Conservation (phyloP, 345 rosid species). For the Limnanthes douglasii region DNA sequence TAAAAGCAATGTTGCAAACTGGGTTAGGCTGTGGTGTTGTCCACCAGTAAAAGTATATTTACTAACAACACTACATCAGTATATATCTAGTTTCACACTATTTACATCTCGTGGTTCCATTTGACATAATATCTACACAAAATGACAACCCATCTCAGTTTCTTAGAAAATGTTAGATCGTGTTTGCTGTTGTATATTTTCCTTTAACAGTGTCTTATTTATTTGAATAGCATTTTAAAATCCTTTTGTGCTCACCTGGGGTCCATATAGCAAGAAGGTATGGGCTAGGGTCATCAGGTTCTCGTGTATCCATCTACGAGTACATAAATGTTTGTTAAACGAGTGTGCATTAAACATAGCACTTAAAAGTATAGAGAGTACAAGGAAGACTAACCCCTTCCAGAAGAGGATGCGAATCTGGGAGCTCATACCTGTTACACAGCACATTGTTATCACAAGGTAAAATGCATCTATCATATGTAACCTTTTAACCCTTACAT, state of each 20-base stretch:
- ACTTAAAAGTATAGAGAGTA: neutral
- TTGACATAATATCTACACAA: too few relatives aligned
- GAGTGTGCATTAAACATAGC: conserved; percentile 4
- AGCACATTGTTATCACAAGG: conserved; percentile 3
- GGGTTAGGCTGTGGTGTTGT: too few relatives aligned
- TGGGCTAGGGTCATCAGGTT: conserved; percentile 83
- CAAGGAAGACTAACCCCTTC: conserved; percentile 32
- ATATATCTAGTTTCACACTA: too few relatives aligned
- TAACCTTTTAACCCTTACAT: neutral
- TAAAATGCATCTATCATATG: conserved; percentile 7
- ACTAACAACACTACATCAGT: too few relatives aligned
- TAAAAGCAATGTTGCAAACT: too few relatives aligned
- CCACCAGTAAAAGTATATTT: too few relatives aligned
- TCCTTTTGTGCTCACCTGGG: conserved; percentile 45
- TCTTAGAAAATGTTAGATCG: too few relatives aligned
- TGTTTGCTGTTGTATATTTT: too few relatives aligned
- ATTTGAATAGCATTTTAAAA: too few relatives aligned
- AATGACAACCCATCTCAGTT: too few relatives aligned
- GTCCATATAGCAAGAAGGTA: conserved; percentile 93
- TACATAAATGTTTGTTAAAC: conserved; percentile 4
- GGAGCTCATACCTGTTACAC: conserved; percentile 75
- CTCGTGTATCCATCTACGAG: conserved; percentile 69
- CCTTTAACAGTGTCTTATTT: too few relatives aligned
- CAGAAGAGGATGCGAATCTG: conserved; percentile 82
- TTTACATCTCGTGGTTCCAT: too few relatives aligned